Conservation (phyloP, 169 alveolate genomes). For the Blepharisma undulans region DNA sequence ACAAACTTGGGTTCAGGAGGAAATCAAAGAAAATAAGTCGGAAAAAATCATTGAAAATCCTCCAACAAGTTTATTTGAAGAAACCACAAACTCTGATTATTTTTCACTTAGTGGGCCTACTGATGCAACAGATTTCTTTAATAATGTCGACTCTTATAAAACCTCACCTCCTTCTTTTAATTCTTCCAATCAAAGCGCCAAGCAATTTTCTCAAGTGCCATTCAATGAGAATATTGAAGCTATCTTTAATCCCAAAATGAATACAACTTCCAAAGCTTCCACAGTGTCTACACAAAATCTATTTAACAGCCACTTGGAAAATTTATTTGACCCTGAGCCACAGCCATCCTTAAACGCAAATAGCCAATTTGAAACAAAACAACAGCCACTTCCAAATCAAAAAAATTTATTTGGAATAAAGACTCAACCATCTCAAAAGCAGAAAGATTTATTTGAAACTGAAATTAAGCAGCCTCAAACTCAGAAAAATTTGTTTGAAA, state of each 20-base stretch:
- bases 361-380: no score
- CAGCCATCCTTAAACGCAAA: neutral
- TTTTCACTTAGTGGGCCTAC: neutral
- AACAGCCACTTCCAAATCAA: no score
- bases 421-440: neutral
- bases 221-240: neutral
- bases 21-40: neutral
- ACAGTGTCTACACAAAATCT: neutral
- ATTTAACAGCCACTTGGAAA: neutral
- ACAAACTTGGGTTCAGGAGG: neutral
- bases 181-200: neutral
- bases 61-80: neutral
- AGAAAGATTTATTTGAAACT: neutral
- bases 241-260: neutral
- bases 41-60: neutral
- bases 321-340: neutral
- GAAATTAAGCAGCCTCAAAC: neutral
- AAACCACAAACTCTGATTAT: neutral
- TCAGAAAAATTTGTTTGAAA: neutral
- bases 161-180: neutral
- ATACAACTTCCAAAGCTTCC: neutral
- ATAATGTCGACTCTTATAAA: neutral
- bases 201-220: neutral
- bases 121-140: neutral
- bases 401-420: neutral